phyloP scores from a whole-genome alignment of 1,284 basidiomycete species.

The Cryptococcus sp. region DNA sequence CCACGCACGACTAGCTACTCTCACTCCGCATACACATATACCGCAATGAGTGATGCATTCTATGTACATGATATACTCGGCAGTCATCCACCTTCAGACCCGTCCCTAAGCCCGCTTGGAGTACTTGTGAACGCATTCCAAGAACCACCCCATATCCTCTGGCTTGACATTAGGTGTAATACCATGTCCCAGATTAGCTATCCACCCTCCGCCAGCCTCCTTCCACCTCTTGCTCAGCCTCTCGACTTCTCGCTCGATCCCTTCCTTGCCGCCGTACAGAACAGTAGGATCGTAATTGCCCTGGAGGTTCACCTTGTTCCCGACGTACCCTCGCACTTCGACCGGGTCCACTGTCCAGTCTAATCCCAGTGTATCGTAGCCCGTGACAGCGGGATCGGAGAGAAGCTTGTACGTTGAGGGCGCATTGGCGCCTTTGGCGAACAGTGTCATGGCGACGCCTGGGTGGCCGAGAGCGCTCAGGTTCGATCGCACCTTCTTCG shows the following conservation, averaged over 20 bases:
- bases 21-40: too few relatives aligned
- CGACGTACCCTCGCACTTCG: conserved; percentile 66
- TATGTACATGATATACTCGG: not conserved
- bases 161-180: conserved; percentile 95
- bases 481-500: conserved; percentile 62
- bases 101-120: conserved; percentile 28
- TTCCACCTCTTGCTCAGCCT: conserved; percentile 78
- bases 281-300: conserved; percentile 93
- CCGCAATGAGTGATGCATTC: not conserved
- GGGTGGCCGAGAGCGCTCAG: conserved; percentile 63
- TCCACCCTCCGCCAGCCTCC: conserved; percentile 70
- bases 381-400: conserved; percentile 56
- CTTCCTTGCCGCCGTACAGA: conserved; percentile 81
- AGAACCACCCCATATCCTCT: conserved; percentile 84
- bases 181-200: conserved; percentile 95
- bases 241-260: conserved; percentile 85
- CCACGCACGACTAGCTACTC: not conserved
- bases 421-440: conserved; percentile 88
- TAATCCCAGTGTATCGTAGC: conserved; percentile 83
- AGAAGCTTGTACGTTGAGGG: conserved; percentile 37
- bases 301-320: conserved; percentile 72
- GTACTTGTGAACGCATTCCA: conserved; percentile 87
- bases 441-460: conserved; percentile 78
- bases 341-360: conserved; percentile 83
- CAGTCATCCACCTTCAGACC: too few relatives aligned